Percentiles rank a stretch among this genome's conserved stretches.
Evolutionary conservation across 2,329 filamentous ascomycete genomes (phyloP).

Genomic region (Pseudofabraea citricarpa): DNA sequence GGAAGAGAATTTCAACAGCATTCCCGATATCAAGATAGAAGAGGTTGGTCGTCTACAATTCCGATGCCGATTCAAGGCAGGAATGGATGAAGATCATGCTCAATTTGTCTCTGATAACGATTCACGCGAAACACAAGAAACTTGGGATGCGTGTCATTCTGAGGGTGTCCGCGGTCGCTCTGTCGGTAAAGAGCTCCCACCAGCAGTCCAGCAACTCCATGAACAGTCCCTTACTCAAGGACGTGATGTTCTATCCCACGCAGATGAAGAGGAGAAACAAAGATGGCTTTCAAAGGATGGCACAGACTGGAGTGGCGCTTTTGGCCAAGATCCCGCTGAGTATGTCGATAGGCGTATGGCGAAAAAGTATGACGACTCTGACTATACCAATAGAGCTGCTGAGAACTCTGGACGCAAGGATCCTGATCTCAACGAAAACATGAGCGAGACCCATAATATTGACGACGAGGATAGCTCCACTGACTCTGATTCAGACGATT

Average conservation of each 20-base stretch:
- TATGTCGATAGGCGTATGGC: slow-evolving; percentile 15
- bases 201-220: slow-evolving; percentile 69
- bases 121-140: slow-evolving; percentile 87
- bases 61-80: slow-evolving; percentile 77
- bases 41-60: slow-evolving; percentile 81
- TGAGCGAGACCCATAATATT: slow-evolving; percentile 15
- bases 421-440: slow-evolving; percentile 26
- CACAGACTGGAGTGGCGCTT: slow-evolving; percentile 82
- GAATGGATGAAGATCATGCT: slow-evolving; percentile 82
- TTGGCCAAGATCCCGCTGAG: slow-evolving; percentile 66
- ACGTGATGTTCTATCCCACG: slow-evolving; percentile 73
- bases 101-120: slow-evolving; percentile 83
- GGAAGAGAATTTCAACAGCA: slow-evolving; percentile 62
- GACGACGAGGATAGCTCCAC: slow-evolving; percentile 16
- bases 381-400: slow-evolving; percentile 10
- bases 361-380: slow-evolving; percentile 7
- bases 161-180: slow-evolving; percentile 75
- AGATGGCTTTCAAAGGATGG: slow-evolving; percentile 78
- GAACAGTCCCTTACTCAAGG: slow-evolving; percentile 75
- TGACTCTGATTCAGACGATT: slow-evolving; percentile 20
- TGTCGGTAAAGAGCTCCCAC: slow-evolving; percentile 70
- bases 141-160: slow-evolving; percentile 85
- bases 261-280: slow-evolving; percentile 65
- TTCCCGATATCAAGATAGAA: slow-evolving; percentile 71
- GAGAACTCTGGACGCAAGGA: slow-evolving; percentile 9